A percentile compares a stretch with the other conserved stretches of the same genome.
phyloP scores from a whole-genome alignment of 2,329 filamentous ascomycete species.

The Hypoxylon sp. region DNA sequence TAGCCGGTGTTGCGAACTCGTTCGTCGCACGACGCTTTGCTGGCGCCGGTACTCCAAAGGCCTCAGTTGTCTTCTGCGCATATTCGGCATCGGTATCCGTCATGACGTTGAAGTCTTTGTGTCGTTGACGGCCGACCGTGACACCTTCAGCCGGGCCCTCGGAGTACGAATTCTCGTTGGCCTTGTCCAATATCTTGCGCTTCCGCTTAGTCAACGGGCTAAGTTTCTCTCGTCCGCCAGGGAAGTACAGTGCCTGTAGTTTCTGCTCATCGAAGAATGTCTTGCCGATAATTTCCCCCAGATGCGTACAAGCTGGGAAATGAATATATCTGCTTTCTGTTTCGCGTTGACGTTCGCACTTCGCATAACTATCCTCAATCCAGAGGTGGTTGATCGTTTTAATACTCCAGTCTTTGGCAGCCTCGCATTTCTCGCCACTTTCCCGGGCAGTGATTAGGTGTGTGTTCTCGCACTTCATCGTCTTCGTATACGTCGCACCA shows the following conservation, averaged over 20 bases:
- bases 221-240: conserved; percentile 69
- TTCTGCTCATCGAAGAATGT: conserved; percentile 79
- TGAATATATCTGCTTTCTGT: conserved; percentile 84
- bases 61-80: conserved; percentile 53
- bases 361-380: conserved; percentile 97
- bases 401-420: conserved; percentile 92
- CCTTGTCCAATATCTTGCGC: conserved; percentile 65
- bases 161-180: conserved; percentile 66
- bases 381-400: conserved; percentile 94
- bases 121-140: conserved; percentile 59
- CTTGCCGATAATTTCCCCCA: conserved; percentile 93
- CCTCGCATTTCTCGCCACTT: conserved; percentile 92
- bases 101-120: conserved; percentile 62
- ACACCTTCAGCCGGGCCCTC: conserved; percentile 65
- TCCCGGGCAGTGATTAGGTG: conserved; percentile 94
- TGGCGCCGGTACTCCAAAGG: conserved; percentile 54
- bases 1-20: conserved; percentile 66
- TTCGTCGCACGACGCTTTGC: conserved; percentile 53
- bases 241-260: conserved; percentile 77
- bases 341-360: conserved; percentile 81
- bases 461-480: conserved; percentile 94
- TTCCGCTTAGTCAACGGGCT: conserved; percentile 63
- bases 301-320: conserved; percentile 90
- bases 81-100: conserved; percentile 60
- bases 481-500: conserved; percentile 93